Base-by-base conservation (phyloP, 129 eudicot genomes). In the Flaveria robusta region DNA sequence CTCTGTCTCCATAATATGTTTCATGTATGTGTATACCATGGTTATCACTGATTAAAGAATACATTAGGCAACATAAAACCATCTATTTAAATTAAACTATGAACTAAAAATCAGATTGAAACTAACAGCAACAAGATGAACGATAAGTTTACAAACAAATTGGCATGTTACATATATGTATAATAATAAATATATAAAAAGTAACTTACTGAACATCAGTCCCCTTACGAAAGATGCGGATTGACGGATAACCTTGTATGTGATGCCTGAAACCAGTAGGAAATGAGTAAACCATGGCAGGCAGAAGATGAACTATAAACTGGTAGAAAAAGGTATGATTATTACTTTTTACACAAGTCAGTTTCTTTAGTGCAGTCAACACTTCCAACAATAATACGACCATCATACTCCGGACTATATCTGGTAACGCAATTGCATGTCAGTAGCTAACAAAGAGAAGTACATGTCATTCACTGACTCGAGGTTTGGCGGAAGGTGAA, bases 181-280 rank as follows among this genome's bases (percentile, higher is more conserved):
- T 63, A 29, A 63, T 76, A 76, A 19, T 16, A 51, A 51, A 20
- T 66, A 82, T 1, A 37, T 31, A 26, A 34, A 27, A 16, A 19
- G 9, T 18, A 50, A 27, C 77, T 78, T 83, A 85, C 98, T 78
- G 77, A 41, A 83, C 63, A 84, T 93, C 92, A 68, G 77, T 90
- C 59, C 95, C 98, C 86, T 90, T 93, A 26, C 96, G 92, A 59
- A 83, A 90, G 70, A 93, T 90, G 69, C 98, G 92, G 68, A 93
- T 90, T 26, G 96, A 93, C 41, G 98, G 98, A 79, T 90, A 93
- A 39, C 96, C 98, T 83, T 93, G 98, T 79, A 93, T 82, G 84
- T 93, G 96, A 85, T 93, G 81, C 88, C 98, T 93, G 87, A 74
- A 85, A 59, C 46, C 63, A 20, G 14, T 22, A 19, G 65, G 69